These are phyloP conservation scores for Chenopodium album DNA, from an alignment of 148 eudicot species.

Conservation along the genomic window DNA sequence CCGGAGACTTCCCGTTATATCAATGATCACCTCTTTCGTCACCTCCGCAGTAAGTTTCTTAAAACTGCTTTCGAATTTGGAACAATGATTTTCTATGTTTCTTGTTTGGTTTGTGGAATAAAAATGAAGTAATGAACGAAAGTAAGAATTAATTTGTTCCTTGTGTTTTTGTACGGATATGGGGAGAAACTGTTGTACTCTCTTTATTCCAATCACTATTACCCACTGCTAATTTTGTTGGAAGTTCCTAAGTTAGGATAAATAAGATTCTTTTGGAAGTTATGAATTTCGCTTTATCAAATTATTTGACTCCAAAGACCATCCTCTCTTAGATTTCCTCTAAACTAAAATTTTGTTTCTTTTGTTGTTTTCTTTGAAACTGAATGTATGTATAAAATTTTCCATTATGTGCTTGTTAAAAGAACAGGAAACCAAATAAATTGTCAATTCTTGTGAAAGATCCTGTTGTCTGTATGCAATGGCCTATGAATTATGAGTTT, in stretches of 20 bases:
- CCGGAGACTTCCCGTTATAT: constrained; percentile 84
- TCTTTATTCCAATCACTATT: background rate
- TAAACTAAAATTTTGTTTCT: background rate
- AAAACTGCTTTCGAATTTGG: background rate
- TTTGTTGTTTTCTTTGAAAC: background rate
- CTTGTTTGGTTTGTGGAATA: background rate
- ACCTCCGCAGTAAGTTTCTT: constrained; percentile 63
- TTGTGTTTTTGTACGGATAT: background rate
- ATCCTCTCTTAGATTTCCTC: background rate
- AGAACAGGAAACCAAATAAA: background rate
- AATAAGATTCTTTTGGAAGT: background rate
- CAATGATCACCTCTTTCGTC: constrained; percentile 65
- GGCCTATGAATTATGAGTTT: too few species aligned
- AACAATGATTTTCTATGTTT: background rate
- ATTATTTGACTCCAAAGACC: background rate
- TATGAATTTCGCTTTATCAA: background rate
- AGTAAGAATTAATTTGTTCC: background rate
- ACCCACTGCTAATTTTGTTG: background rate
- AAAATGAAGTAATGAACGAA: background rate
- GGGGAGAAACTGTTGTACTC: background rate
- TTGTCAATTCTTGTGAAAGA: too few species aligned
- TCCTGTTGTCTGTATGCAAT: too few species aligned
- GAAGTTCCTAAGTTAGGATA: background rate
- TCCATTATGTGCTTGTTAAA: background rate
- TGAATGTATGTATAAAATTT: background rate